These are phyloP conservation scores for Vanderwaltozyma tropicalis DNA, from an alignment of 805 yeast genomes.

Conservation along the genomic window DNA sequence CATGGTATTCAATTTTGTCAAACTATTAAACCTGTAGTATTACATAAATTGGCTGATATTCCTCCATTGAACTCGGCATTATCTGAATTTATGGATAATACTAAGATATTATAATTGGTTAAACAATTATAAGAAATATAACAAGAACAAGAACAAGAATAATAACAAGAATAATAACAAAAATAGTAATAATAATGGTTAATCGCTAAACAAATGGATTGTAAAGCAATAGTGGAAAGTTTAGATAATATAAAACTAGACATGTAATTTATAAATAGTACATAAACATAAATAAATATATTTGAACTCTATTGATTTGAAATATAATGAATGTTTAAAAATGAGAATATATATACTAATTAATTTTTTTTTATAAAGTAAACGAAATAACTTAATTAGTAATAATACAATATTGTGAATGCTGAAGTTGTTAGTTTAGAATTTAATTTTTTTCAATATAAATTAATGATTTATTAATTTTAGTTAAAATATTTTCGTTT, in stretches of 20 bases:
- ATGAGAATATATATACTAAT: no score
- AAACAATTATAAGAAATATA: background rate
- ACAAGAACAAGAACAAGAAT: no score
- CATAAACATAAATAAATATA: no score
- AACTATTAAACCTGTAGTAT: constrained; percentile 20
- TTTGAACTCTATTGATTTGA: no score
- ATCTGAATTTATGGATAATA: constrained; percentile 26
- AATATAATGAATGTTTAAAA: no score
- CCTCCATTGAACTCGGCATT: constrained; percentile 25
- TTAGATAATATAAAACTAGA: no score
- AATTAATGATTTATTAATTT: constrained; percentile 1
- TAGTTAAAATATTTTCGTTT: background rate
- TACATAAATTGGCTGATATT: constrained; percentile 25
- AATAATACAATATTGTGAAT: background rate
- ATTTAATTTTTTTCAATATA: background rate
- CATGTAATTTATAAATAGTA: no score
- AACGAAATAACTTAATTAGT: background rate
- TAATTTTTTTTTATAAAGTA: no score
- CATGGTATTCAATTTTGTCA: constrained; percentile 22
- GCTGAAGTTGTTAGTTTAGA: background rate
- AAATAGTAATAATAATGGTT: no score
- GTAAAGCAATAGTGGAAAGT: no score
- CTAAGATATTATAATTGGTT: constrained; percentile 2
- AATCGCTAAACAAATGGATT: no score
- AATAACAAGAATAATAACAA: no score